Percentiles rank a stretch among this genome's conserved stretches.
Evolutionary conservation across 129 eudicot genomes (phyloP).

Genomic region (Gnaphalium uliginosum): DNA sequence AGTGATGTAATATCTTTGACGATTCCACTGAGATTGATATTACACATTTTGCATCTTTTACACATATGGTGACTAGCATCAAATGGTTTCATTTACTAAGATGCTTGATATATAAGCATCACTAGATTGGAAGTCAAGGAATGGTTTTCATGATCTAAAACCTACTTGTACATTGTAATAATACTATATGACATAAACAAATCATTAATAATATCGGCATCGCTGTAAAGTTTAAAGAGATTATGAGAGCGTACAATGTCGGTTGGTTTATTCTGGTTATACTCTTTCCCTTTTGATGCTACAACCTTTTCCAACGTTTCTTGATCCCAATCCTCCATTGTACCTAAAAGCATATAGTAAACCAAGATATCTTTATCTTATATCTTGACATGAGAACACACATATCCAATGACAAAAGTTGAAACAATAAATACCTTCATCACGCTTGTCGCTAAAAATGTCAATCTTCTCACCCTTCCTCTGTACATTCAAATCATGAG

Average conservation of each 20-base stretch:
- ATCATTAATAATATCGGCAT: neutral
- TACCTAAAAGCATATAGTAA: constrained; percentile 33
- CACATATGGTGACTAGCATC: neutral
- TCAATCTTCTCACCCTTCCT: constrained; percentile 79
- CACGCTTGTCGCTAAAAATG: constrained; percentile 63
- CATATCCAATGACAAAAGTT: neutral
- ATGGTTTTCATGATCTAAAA: neutral
- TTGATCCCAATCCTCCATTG: constrained; percentile 78
- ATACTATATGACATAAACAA: neutral
- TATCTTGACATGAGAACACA: neutral
- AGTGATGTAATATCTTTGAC: constrained; percentile 10
- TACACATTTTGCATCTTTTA: neutral
- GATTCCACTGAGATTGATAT: constrained; percentile 1
- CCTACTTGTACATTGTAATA: neutral
- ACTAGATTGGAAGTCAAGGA: neutral
- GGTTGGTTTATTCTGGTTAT: constrained; percentile 63
- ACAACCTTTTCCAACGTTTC: constrained; percentile 58
- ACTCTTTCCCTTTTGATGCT: constrained; percentile 61
- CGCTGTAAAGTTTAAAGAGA: constrained; percentile 7
- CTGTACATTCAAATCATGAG: constrained; percentile 66
- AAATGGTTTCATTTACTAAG: neutral
- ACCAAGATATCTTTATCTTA: neutral
- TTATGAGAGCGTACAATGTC: constrained; percentile 49
- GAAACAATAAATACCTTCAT: constrained; percentile 45
- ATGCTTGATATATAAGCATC: constrained; percentile 8